Conservation (phyloP, 1,284 basidiomycete species). For the Stygiomarasmius scandens region DNA sequence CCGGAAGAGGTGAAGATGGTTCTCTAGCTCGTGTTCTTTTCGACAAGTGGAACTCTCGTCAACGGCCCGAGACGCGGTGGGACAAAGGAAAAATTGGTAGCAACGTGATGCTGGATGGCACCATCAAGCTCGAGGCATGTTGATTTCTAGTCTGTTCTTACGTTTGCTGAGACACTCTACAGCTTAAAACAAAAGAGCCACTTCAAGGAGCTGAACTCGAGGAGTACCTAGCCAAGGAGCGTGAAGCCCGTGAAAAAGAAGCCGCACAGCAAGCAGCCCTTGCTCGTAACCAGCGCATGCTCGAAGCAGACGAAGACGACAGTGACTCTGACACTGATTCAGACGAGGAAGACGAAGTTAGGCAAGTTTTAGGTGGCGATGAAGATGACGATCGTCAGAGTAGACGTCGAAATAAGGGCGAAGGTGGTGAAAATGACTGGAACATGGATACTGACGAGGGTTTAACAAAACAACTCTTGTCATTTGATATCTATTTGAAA, state of each 20-base stretch:
- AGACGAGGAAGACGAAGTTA: constrained; percentile 75
- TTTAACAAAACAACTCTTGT: constrained; percentile 72
- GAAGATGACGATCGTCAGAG: constrained; percentile 35
- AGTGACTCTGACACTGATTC: constrained; percentile 59
- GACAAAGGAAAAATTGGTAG: constrained; percentile 88
- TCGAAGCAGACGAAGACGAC: constrained; percentile 85
- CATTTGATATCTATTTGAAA: constrained; percentile 96
- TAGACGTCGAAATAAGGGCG: constrained; percentile 48
- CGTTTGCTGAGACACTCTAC: constrained; percentile 6
- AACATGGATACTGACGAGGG: constrained; percentile 73
- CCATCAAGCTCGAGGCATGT: constrained; percentile 67
- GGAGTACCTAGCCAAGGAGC: constrained; percentile 77
- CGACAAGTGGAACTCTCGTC: constrained; percentile 82
- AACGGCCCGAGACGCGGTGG: constrained; percentile 80
- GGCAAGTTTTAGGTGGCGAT: constrained; percentile 57
- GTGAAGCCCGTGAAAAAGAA: constrained; percentile 81
- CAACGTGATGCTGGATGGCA: constrained; percentile 77
- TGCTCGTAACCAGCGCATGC: constrained; percentile 82
- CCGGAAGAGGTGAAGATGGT: constrained; percentile 75
- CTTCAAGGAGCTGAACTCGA: constrained; percentile 87
- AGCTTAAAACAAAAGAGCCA: constrained; percentile 90
- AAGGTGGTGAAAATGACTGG: constrained; percentile 59
- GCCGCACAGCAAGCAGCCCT: constrained; percentile 86
- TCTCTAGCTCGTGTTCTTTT: constrained; percentile 83
- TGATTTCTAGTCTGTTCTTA: background rate